A percentile compares a stretch with the other conserved stretches of the same genome.
These are phyloP conservation scores for Petunia secreta DNA, from an alignment of 257 asterid species.

Conservation along the genomic window DNA sequence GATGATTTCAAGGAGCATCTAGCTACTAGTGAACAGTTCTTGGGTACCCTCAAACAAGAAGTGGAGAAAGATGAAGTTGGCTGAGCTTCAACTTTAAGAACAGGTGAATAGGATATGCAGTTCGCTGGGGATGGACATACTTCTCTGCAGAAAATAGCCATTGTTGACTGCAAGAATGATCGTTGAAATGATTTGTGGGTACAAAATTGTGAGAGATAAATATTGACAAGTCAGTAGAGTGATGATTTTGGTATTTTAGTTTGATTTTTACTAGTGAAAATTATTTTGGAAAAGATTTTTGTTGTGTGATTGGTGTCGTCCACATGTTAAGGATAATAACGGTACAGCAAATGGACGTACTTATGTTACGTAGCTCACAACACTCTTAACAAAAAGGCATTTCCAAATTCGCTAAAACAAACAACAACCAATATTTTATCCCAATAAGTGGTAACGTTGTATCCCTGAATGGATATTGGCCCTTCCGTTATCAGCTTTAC, in stretches of 20 bases:
- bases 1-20: constrained; percentile 26
- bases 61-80: constrained; percentile 18
- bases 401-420: no score
- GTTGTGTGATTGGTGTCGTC: constrained; percentile 11
- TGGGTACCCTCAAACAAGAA: constrained; percentile 21
- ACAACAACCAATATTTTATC: no score
- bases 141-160: constrained; percentile 24
- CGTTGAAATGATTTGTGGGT: constrained; percentile 2
- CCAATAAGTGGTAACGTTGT: no score
- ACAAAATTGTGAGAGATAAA: not conserved
- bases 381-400: no score
- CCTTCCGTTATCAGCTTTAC: no score
- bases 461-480: no score
- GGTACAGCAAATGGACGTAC: not conserved
- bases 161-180: constrained; percentile 1
- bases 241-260: constrained; percentile 1
- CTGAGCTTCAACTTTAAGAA: constrained; percentile 18
- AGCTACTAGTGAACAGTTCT: constrained; percentile 23
- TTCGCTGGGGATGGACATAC: constrained; percentile 24
- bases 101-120: constrained; percentile 23
- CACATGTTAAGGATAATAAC: constrained; percentile 29
- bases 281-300: not conserved
- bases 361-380: not conserved
- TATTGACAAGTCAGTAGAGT: not conserved
- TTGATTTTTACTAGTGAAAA: not conserved